Base-by-base conservation (phyloP, 2,329 filamentous ascomycete species). In the Ascochyta rabiei region DNA sequence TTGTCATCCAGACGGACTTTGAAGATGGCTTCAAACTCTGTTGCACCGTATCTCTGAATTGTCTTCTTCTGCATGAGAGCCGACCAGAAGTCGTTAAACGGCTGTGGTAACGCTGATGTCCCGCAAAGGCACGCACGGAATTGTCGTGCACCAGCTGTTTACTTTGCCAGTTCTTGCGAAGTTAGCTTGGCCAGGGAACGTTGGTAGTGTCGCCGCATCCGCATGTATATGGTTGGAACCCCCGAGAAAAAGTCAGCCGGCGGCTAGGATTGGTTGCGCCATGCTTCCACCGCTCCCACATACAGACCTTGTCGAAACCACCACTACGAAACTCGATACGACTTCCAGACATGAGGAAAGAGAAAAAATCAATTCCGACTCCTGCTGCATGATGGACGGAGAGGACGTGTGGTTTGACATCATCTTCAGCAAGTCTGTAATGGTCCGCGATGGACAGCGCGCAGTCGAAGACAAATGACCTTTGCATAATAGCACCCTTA, bases 61-160 rank as follows among this genome's bases (percentile, higher is more conserved):
- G 80, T 79, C n/a, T 58, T 67, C 46, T 74, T 75, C 30, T 76
- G 75, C 62, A 80, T 69, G 3, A 81, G 68, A 5, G 68, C 62
- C 3, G 74, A 74, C 81, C 81, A 83, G 60, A 82, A 82, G 34
- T 82, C 75, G n/a, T 77, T 77, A 34, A 83, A 76, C 1, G 80
- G 79, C 47, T 77, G 75, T 2, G 80, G 81, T 33, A 83, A 58
- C 0, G 81, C 81, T 3, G 77, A 80, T 0, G 80, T 82, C 0
- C 77, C 78, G 58, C 77, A 80, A 6, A 80, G 64, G 53, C 75
- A 77, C 1, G 76, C 76, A 15, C 76, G 68, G 33, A 80, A 71
- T 16, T 71, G 71, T 26, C 74, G 66, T 1, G 78, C 77, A 1
- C 77, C 81, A 10, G 72, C 69, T 24, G 79, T 67, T 64, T 82